phyloP scores from a whole-genome alignment of 2,329 filamentous ascomycete species.

The Colletotrichum neosansevieriae region DNA sequence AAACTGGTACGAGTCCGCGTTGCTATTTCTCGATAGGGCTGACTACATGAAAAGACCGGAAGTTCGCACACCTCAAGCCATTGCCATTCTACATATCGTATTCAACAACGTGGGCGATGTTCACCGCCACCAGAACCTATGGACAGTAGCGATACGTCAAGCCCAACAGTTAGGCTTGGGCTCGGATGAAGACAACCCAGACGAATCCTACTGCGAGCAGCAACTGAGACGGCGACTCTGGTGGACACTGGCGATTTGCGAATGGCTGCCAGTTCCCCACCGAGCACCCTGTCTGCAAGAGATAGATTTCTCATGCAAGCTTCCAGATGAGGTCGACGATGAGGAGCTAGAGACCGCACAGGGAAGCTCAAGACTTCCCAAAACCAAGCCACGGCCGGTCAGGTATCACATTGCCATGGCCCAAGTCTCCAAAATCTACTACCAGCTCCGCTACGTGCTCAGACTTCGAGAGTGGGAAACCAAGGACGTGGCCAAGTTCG shows the following conservation, averaged over 20 bases:
- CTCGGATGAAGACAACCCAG: background rate
- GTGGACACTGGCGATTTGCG: background rate
- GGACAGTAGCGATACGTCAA: slow-evolving; percentile 3
- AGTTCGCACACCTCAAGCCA: background rate
- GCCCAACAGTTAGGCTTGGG: background rate
- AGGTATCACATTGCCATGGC: slow-evolving; percentile 1
- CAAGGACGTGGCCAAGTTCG: background rate
- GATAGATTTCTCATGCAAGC: background rate
- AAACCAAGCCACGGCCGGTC: background rate
- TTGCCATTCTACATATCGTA: background rate
- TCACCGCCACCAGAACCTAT: background rate
- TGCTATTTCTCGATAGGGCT: slow-evolving; percentile 1
- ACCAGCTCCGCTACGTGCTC: background rate
- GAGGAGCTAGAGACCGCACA: background rate
- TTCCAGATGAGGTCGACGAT: background rate
- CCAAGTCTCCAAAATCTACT: background rate
- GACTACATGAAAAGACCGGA: background rate
- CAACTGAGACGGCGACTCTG: background rate
- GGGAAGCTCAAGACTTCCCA: background rate
- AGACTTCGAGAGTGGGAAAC: background rate
- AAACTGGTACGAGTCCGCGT: background rate
- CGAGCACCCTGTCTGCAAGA: background rate
- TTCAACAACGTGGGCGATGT: background rate
- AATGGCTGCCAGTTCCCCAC: background rate
- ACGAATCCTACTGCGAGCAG: background rate